Evolutionary conservation across 139 green algal species (phyloP).

Genomic region (Chlorella sp.): DNA sequence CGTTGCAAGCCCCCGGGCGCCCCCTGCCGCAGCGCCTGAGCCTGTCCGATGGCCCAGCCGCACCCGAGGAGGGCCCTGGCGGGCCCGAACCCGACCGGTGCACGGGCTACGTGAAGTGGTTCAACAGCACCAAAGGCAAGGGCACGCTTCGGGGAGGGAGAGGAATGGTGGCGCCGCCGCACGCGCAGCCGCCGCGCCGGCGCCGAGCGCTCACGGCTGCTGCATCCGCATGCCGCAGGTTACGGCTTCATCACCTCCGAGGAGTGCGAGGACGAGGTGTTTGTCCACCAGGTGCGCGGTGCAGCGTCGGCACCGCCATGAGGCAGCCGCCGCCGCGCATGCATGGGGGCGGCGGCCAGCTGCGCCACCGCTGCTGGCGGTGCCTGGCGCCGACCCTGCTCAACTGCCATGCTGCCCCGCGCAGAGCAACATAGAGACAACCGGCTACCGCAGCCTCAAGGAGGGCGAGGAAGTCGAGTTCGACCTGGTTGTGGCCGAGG

Average conservation of each 20-base stretch:
- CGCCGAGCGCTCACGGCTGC: no score
- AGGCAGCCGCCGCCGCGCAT: not conserved
- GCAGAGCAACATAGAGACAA: slow-evolving; percentile 91
- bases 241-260: slow-evolving; percentile 88
- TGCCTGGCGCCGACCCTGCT: not conserved
- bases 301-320: not conserved
- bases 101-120: slow-evolving; percentile 88
- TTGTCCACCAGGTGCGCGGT: slow-evolving; percentile 90
- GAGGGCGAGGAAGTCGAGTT: slow-evolving; percentile 95
- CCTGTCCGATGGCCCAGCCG: no score
- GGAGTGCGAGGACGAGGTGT: slow-evolving; percentile 88
- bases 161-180: no score
- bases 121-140: slow-evolving; percentile 84
- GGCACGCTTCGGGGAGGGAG: no score
- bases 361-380: no score
- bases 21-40: no score
- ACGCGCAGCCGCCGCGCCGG: not conserved
- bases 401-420: not conserved
- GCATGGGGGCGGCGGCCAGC: no score
- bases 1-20: no score
- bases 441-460: slow-evolving; percentile 91
- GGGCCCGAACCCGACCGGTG: no score
- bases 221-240: slow-evolving; percentile 32
- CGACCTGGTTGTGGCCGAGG: slow-evolving; percentile 81
- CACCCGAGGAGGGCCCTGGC: no score